phyloP scores from a whole-genome alignment of 2,329 filamentous ascomycete species.

The Pseudogymnoascus sp. region DNA sequence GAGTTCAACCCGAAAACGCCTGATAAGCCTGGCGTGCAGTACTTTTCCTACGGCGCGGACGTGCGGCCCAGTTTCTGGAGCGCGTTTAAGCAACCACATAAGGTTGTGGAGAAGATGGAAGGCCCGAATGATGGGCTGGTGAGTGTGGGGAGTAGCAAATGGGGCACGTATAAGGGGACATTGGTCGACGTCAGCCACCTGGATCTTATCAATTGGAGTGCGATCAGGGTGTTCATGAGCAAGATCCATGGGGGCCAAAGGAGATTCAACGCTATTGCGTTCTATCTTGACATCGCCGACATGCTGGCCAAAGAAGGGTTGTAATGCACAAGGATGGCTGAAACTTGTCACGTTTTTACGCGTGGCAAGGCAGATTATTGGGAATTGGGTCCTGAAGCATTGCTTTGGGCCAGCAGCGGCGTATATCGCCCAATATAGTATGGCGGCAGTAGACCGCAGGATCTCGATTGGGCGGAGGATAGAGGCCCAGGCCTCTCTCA shows the following conservation, averaged over 20 bases:
- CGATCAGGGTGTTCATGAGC: conserved; percentile 48
- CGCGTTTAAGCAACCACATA: conserved; percentile 47
- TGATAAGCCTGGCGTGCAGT: conserved; percentile 44
- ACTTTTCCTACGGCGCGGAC: conserved; percentile 54
- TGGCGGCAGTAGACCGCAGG: neutral
- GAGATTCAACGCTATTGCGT: conserved; percentile 57
- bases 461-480: neutral
- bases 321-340: conserved; percentile 13
- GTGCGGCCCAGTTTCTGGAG: conserved; percentile 53
- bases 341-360: conserved; percentile 8
- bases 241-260: conserved; percentile 42
- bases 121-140: conserved; percentile 60
- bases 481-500: neutral
- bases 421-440: neutral
- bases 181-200: conserved; percentile 53
- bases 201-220: conserved; percentile 61
- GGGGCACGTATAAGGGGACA: conserved; percentile 57
- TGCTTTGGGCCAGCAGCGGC: neutral
- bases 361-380: conserved; percentile 1
- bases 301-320: conserved; percentile 62
- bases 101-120: conserved; percentile 41
- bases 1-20: conserved; percentile 51
- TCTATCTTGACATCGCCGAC: conserved; percentile 57
- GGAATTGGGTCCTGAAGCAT: neutral
- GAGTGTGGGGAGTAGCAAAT: conserved; percentile 52